Conservation (phyloP, 2,329 filamentous ascomycete species). For the Aspergillus aculeatus region DNA sequence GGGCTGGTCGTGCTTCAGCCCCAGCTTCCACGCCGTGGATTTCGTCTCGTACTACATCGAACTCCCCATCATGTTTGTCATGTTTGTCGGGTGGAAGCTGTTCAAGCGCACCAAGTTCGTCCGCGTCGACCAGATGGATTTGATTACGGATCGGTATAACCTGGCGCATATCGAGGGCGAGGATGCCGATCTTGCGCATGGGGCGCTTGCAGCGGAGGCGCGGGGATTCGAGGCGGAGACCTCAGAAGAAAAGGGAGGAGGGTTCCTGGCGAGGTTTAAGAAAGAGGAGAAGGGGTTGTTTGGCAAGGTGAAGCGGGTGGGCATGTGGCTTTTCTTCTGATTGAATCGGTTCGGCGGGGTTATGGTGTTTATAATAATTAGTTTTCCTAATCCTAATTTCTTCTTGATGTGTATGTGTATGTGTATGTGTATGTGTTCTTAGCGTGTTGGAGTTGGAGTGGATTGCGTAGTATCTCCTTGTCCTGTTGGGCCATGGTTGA, state of each 20-base stretch:
- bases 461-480: no score
- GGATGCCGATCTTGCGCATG: conserved; percentile 25
- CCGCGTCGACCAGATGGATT: conserved; percentile 49
- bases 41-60: conserved; percentile 67
- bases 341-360: neutral
- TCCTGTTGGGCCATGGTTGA: no score
- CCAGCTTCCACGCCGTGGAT: conserved; percentile 56
- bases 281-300: conserved; percentile 15
- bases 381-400: no score
- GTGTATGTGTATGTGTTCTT: no score
- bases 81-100: conserved; percentile 59
- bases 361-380: neutral
- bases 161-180: conserved; percentile 3
- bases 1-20: conserved; percentile 61
- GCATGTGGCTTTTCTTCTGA: conserved; percentile 43
- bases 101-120: conserved; percentile 50
- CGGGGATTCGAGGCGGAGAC: neutral
- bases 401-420: no score
- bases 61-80: conserved; percentile 58
- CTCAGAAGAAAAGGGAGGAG: conserved; percentile 7
- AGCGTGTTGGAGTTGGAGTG: no score
- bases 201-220: conserved; percentile 18
- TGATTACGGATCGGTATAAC: conserved; percentile 49
- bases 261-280: neutral
- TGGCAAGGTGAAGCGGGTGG: conserved; percentile 31